Base-by-base conservation (phyloP, 2,329 filamentous ascomycete genomes). In the Arthrinium puccinioides region DNA sequence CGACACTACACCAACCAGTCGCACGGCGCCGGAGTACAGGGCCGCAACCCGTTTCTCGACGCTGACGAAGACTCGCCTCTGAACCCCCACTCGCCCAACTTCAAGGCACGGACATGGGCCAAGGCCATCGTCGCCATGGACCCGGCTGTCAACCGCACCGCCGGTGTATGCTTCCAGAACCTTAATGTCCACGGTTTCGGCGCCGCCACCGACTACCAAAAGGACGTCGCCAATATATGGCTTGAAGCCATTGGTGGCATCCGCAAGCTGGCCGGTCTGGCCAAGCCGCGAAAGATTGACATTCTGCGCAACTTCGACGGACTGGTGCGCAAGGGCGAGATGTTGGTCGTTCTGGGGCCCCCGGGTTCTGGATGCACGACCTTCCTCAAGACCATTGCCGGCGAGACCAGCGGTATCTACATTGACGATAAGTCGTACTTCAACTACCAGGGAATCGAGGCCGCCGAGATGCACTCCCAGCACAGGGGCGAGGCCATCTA, bases 401-500 rank as follows among this genome's bases (percentile, higher is more conserved):
- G 87, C 40, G 84, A 92, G 57, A 84, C 81, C 19, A 82, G 87
- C 48, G 87, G 86, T 27, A 78, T 92, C 49, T 76, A 72, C 45
- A 67, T 90, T 6, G 82, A 85, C 35, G 62, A 80, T 3, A 63
- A 66, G 9, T 80, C 82, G 0, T 75, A 83, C 42, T 76, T 94
- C 52, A 89, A 92, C 61, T 94, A 92, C 53, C 82, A 90, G 56
- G 82, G 79, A 70, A 59, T 85, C 51, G 65, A 74, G 4, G 72
- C 83, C 41, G 63, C 83, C 50, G 73, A 85, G 53, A 88, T 90
- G 82, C 76, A 84, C 62, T 76, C 74, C 13, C 69, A 74, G 43
- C 87, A 89, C 64, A 78, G 82, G 18, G 85, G 86, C 44, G 86
- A 92, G 60, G 83, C 83, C 43, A 88, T 90, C 56, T 92, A 90